A percentile compares a stretch with the other conserved stretches of the same genome.
Conservation (phyloP, 2,329 filamentous ascomycete genomes). For the Aspergillus persii region DNA sequence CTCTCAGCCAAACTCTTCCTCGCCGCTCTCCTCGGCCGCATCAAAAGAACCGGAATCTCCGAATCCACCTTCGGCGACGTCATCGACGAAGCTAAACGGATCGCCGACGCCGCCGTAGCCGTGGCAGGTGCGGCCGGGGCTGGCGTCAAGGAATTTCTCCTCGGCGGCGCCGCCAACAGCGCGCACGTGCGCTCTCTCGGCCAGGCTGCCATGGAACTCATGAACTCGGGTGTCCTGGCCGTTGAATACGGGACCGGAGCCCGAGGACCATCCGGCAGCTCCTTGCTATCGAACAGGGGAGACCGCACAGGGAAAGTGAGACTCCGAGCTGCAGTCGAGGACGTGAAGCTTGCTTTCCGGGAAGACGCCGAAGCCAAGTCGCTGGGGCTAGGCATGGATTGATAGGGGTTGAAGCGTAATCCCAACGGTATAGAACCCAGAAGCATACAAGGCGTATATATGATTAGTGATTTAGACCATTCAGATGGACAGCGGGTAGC, state of each 20-base stretch:
- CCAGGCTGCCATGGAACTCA: constrained; percentile 74
- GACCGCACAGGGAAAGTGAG: constrained; percentile 86
- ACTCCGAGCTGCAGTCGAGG: constrained; percentile 83
- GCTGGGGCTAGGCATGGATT: constrained; percentile 60
- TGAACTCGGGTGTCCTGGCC: constrained; percentile 83
- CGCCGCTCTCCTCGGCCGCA: constrained; percentile 73
- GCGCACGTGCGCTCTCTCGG: constrained; percentile 61
- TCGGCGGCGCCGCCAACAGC: constrained; percentile 39
- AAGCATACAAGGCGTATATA: background rate
- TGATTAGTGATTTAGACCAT: background rate
- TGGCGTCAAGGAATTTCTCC: constrained; percentile 61
- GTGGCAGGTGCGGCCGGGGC: constrained; percentile 53
- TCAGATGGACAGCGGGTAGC: background rate
- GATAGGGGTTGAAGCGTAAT: constrained; percentile 16
- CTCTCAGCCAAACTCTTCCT: constrained; percentile 82
- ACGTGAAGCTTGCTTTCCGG: constrained; percentile 80
- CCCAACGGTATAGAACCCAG: background rate
- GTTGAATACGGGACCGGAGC: constrained; percentile 57
- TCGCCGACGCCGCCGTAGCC: constrained; percentile 49
- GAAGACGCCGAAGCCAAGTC: constrained; percentile 85
- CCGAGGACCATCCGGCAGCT: constrained; percentile 28
- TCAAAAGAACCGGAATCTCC: constrained; percentile 76
- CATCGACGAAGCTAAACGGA: constrained; percentile 75
- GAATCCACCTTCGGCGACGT: constrained; percentile 90
- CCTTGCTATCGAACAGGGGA: constrained; percentile 60